phyloP scores from a whole-genome alignment of 139 green algal genomes.

The Marvania coccoides region DNA sequence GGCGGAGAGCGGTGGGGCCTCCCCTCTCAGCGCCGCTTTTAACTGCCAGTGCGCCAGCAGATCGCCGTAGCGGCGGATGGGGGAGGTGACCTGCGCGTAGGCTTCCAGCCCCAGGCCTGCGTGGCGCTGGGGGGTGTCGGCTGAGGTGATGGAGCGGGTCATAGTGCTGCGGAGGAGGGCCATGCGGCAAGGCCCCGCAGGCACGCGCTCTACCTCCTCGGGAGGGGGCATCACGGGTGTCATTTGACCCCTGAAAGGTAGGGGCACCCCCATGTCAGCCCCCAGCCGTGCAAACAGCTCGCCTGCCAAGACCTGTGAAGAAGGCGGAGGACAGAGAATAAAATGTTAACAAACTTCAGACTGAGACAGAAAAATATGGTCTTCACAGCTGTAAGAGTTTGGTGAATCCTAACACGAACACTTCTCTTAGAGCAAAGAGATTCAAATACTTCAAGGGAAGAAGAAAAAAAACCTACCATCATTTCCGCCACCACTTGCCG shows the following conservation, averaged over 20 bases:
- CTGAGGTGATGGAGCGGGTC: conserved; percentile 42
- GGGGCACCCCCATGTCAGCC: conserved; percentile 31
- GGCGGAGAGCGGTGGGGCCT: conserved; percentile 26
- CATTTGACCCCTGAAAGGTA: conserved; percentile 67
- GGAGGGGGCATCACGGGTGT: conserved; percentile 15
- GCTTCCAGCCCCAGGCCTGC: conserved; percentile 56
- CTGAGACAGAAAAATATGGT: too few species aligned
- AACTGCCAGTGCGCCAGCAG: conserved; percentile 76
- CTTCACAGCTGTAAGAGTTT: too few species aligned
- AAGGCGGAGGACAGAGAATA: too few species aligned
- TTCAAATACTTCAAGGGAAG: too few species aligned
- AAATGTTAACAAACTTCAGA: too few species aligned
- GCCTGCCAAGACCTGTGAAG: conserved; percentile 18
- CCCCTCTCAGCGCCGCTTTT: conserved; percentile 49
- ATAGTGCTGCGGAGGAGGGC: conserved; percentile 53
- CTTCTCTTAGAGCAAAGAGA: too few species aligned
- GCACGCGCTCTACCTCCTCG: conserved; percentile 40
- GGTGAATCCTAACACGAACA: too few species aligned
- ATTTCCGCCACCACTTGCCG: conserved; percentile 65
- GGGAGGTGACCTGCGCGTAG: conserved; percentile 75
- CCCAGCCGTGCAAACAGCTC: neutral
- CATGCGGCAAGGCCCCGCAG: conserved; percentile 47
- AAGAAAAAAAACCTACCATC: too few species aligned
- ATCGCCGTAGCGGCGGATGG: conserved; percentile 72
- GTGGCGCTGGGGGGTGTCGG: conserved; percentile 33